Evolutionary conservation across 2,329 filamentous ascomycete species (phyloP).

Genomic region (Tolypocladium capitatum): DNA sequence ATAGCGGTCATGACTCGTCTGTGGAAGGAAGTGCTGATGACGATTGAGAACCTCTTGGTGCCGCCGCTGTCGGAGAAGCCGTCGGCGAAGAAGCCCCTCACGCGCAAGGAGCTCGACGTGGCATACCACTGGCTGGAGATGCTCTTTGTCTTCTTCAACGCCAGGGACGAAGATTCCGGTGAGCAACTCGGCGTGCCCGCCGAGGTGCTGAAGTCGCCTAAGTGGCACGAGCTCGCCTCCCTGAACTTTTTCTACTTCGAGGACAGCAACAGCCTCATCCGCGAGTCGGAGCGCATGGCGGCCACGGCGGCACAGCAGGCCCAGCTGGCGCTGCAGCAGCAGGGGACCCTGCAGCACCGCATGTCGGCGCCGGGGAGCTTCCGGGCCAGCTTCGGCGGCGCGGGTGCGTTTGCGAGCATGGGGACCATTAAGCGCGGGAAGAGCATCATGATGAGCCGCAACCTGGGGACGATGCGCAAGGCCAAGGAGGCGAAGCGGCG

Average conservation of each 20-base stretch:
- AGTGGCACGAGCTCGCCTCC: conserved; percentile 94
- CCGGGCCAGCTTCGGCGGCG: conserved; percentile 20
- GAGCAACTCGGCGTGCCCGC: conserved; percentile 79
- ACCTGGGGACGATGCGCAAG: conserved; percentile 89
- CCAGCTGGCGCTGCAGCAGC: conserved; percentile 51
- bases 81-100: conserved; percentile 70
- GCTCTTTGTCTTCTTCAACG: conserved; percentile 90
- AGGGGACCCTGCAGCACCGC: conserved; percentile 42
- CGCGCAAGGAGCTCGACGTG: conserved; percentile 79
- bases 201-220: conserved; percentile 88
- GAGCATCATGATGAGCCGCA: conserved; percentile 88
- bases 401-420: conserved; percentile 47
- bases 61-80: conserved; percentile 92
- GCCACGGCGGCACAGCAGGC: conserved; percentile 65
- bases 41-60: conserved; percentile 79
- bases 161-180: conserved; percentile 66
- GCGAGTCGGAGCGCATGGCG: conserved; percentile 93
- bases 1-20: conserved; percentile 93
- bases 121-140: conserved; percentile 90
- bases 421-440: conserved; percentile 52
- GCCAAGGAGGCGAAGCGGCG: conserved; percentile 93
- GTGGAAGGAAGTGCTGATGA: conserved; percentile 94
- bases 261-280: conserved; percentile 76
- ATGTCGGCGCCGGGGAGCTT: conserved; percentile 51
- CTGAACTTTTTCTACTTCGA: conserved; percentile 99